Evolutionary conservation across 140 eudicot genomes (phyloP), one percentile per base, ranked within the genome.

Genomic region (Oenanthe javanica): DNA sequence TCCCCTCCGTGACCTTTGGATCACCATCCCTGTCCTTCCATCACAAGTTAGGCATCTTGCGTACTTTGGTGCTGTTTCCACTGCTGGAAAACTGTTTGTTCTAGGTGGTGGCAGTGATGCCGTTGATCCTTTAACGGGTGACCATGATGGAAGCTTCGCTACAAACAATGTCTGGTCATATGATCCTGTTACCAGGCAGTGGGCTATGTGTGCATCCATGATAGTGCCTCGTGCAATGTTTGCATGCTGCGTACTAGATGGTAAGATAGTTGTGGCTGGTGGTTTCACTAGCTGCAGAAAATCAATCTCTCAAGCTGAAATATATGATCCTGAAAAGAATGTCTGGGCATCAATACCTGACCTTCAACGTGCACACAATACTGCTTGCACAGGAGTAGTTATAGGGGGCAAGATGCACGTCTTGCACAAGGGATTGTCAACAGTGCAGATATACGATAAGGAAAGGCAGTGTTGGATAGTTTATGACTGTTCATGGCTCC

Each of bases 101-200:
- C 84, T 95, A n/a, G 99, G 99, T 69, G 99, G 99, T 40, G 96
- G 97, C 47, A 95, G 99, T 55, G 99, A 91, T 21, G 97, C 97
- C 21, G 97, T 94, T 11, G 99, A 95, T 78, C 97, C 96, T 16
- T 75, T 76, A 67, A 95, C 99, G 0, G 99, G 99, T 12, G 99
- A 95, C 40, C 99, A 91, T 57, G 99, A 92, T 50, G 99, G 99
- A 4, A 86, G 89, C 72, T 92, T 95, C 59, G 95, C 97, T 1
- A 95, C 99, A 6, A 81, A 91, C 67, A 97, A 90, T 82, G 97
- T 92, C 11, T 95, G 99, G 99, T 91, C 99, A 2, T 95, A 92
- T 21, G 93, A 95, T n/a, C 97, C 97, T 1, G 73, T 89, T 0
- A 48, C 79, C 83, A 85, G 99, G 19, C 82, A 57, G 61, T 95